Conservation (phyloP, 345 rosid species). For the Clarkia xantiana region DNA sequence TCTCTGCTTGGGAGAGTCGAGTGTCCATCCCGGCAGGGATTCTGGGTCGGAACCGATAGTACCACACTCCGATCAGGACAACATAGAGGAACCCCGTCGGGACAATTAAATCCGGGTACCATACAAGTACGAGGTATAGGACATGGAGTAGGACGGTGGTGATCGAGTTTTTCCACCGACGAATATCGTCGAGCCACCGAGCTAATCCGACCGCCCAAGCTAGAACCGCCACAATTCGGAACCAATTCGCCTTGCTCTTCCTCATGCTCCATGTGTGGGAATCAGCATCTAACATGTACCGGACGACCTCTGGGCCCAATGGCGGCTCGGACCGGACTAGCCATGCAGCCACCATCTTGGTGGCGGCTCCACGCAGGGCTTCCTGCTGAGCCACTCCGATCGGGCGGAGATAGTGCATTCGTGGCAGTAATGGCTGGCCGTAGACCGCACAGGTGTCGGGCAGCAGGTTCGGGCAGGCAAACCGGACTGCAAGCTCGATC, state of each 20-base stretch:
- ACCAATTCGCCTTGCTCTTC: conserved; percentile 92
- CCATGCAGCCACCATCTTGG: conserved; percentile 86
- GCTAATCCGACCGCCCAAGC: conserved; percentile 93
- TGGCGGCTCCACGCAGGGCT: conserved; percentile 82
- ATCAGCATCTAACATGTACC: conserved; percentile 91
- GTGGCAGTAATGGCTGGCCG: conserved; percentile 77
- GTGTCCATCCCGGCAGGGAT: conserved; percentile 92
- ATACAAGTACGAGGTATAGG: conserved; percentile 75
- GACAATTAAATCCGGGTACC: conserved; percentile 87
- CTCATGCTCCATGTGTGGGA: conserved; percentile 98
- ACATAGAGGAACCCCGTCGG: conserved; percentile 83
- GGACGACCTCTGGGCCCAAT: conserved; percentile 68
- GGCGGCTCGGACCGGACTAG: conserved; percentile 80
- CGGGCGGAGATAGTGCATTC: conserved; percentile 90
- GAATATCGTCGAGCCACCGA: conserved; percentile 66
- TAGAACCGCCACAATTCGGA: conserved; percentile 76
- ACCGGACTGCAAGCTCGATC: conserved; percentile 77
- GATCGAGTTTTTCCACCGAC: conserved; percentile 82
- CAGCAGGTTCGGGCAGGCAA: conserved; percentile 61
- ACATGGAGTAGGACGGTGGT: conserved; percentile 77
- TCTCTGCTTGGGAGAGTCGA: conserved; percentile 68
- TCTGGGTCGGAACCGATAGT: conserved; percentile 75
- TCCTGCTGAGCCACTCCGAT: conserved; percentile 91
- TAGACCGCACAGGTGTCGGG: conserved; percentile 70
- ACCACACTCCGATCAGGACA: conserved; percentile 86